Percentiles rank a stretch among this genome's conserved stretches.
Conservation (phyloP, 2,329 filamentous ascomycete genomes). For the Tolypocladium inflatum region DNA sequence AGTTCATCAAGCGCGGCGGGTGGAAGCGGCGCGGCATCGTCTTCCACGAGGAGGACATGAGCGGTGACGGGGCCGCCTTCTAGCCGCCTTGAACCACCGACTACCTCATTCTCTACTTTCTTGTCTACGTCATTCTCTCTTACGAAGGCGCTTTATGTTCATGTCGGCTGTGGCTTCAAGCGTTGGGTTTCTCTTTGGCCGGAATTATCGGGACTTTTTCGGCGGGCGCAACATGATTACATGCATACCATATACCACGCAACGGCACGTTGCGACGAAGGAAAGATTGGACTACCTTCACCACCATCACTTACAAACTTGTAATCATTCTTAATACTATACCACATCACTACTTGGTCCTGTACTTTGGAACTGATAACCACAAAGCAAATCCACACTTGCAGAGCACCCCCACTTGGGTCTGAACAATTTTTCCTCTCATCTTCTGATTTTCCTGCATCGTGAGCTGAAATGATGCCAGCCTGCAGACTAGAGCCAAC, state of each 20-base stretch:
- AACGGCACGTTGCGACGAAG: background rate
- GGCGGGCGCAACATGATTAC: background rate
- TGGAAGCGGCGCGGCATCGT: constrained; percentile 34
- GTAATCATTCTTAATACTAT: background rate
- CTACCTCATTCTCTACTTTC: no score
- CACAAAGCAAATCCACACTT: background rate
- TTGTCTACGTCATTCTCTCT: background rate
- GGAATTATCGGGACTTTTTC: background rate
- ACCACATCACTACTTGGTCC: background rate
- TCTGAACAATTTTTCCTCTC: background rate
- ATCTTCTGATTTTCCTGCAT: background rate
- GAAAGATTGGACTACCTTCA: background rate
- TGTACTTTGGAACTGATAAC: no score
- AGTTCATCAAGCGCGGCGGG: constrained; percentile 31
- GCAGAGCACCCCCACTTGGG: background rate
- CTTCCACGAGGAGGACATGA: constrained; percentile 18
- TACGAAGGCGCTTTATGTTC: background rate
- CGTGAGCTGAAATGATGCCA: background rate
- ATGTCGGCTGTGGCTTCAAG: background rate
- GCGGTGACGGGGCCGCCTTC: background rate
- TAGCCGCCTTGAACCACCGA: background rate
- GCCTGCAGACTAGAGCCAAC: background rate
- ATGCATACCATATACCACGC: background rate
- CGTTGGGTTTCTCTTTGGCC: background rate
- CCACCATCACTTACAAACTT: background rate